phyloP scores from a whole-genome alignment of 192 early-diverging fungal species.

The Helicostylum pulchrum region DNA sequence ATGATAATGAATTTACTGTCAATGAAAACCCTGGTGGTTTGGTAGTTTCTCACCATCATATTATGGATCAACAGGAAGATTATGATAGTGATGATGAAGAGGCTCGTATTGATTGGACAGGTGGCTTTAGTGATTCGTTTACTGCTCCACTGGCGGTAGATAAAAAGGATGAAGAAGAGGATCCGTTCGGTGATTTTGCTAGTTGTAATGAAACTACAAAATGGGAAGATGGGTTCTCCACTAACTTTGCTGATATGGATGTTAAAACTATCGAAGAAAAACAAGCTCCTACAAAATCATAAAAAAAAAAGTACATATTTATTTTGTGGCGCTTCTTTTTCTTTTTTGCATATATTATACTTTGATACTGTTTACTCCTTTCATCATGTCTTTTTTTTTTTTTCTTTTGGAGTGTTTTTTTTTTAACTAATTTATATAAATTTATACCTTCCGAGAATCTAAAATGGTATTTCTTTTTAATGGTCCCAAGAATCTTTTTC shows the following conservation, averaged over 20 bases:
- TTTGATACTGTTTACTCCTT: background rate
- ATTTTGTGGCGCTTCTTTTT: background rate
- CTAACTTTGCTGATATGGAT: constrained; percentile 6
- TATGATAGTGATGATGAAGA: background rate
- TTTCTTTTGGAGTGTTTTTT: background rate
- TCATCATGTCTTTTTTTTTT: background rate
- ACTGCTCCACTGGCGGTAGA: background rate
- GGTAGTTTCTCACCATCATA: background rate
- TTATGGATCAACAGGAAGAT: constrained; percentile 2
- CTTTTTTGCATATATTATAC: background rate
- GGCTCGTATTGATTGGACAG: background rate
- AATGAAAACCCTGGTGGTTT: background rate
- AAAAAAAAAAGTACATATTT: background rate
- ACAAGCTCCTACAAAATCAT: background rate
- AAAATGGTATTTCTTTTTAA: background rate
- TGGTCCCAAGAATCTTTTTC: too few species aligned
- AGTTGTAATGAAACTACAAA: background rate
- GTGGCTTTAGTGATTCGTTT: background rate
- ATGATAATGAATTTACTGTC: background rate
- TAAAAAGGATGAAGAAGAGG: background rate
- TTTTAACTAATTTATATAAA: too few species aligned
- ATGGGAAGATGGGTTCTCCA: constrained; percentile 12
- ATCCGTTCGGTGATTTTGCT: constrained; percentile 16
- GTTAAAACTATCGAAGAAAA: background rate
- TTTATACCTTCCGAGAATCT: background rate